Evolutionary conservation across 1,284 basidiomycete genomes (phyloP).

Genomic region (Boletus putidus): DNA sequence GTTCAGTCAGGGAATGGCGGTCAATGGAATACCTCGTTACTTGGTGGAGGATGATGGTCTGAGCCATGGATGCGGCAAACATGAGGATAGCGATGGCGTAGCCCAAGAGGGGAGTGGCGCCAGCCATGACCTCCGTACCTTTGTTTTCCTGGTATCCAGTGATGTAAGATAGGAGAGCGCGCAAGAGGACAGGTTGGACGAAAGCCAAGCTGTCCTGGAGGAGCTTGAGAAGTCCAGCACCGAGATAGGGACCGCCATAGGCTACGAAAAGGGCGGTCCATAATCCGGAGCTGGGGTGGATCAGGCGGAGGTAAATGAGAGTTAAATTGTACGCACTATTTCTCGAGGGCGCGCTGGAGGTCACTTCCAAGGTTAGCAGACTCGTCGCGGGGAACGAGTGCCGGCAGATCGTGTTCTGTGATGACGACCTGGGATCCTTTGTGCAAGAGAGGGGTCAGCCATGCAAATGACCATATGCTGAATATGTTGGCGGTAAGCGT

Average conservation of each 20-base stretch:
- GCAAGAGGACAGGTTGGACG: conserved; percentile 86
- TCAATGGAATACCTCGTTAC: conserved; percentile 40
- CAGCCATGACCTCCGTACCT: conserved; percentile 15
- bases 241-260: conserved; percentile 77
- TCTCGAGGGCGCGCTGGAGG: conserved; percentile 60
- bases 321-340: conserved; percentile 47
- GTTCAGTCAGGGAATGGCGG: not conserved
- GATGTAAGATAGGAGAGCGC: conserved; percentile 80
- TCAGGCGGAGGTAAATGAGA: conserved; percentile 4
- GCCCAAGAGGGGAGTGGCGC: conserved; percentile 54
- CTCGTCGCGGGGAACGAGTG: conserved; percentile 67
- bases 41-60: conserved; percentile 87
- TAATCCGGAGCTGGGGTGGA: conserved; percentile 44
- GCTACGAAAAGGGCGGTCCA: conserved; percentile 73
- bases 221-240: conserved; percentile 71
- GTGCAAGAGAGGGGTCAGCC: conserved; percentile 79
- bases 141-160: conserved; percentile 63
- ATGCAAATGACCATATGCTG: conserved; percentile 71
- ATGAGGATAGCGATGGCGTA: conserved; percentile 77
- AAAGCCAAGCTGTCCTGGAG: conserved; percentile 82
- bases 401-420: conserved; percentile 76
- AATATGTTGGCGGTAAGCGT: conserved; percentile 83
- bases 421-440: conserved; percentile 65
- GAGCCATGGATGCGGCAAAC: conserved; percentile 75
- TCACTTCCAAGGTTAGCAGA: conserved; percentile 67